Conservation (phyloP, 176 grass and related monocot species). For the Puya raimondii region DNA sequence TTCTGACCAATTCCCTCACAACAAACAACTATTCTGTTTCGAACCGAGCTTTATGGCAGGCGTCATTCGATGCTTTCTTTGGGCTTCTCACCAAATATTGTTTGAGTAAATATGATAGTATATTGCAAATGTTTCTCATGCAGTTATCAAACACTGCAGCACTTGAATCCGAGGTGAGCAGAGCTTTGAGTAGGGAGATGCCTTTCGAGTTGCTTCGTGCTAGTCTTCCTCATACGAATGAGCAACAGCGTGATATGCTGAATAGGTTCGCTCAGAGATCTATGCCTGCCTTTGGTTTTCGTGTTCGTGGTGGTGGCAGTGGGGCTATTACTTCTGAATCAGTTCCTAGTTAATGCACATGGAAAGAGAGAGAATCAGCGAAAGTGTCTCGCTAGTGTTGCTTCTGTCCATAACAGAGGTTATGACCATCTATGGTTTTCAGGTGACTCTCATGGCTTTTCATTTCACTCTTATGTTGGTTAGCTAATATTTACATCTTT, state of each 20-base stretch:
- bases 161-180: slow-evolving; percentile 58
- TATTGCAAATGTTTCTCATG: slow-evolving; percentile 62
- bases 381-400: slow-evolving; percentile 8
- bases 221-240: slow-evolving; percentile 92
- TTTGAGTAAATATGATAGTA: slow-evolving; percentile 88
- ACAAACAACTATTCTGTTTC: slow-evolving; percentile 46
- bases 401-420: slow-evolving; percentile 20
- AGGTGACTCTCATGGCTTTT: slow-evolving; percentile 38
- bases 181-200: slow-evolving; percentile 88
- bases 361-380: slow-evolving; percentile 1
- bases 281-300: slow-evolving; percentile 57
- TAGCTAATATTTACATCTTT: slow-evolving; percentile 45
- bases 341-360: slow-evolving; percentile 63
- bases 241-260: slow-evolving; percentile 73
- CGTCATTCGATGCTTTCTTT: slow-evolving; percentile 98
- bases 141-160: slow-evolving; percentile 36
- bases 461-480: slow-evolving; percentile 5
- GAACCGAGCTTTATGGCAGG: slow-evolving; percentile 90
- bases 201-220: slow-evolving; percentile 80
- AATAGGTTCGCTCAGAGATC: slow-evolving; percentile 82
- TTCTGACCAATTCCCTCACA: slow-evolving; percentile 65
- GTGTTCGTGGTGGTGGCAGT: slow-evolving; percentile 29
- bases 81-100: slow-evolving; percentile 89
- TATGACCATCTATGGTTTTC: slow-evolving; percentile 47
- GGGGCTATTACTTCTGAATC: slow-evolving; percentile 58